A percentile compares a stretch with the other conserved stretches of the same genome.
Evolutionary conservation across 2,329 filamentous ascomycete genomes (phyloP).

Genomic region (Alternaria consortialis): DNA sequence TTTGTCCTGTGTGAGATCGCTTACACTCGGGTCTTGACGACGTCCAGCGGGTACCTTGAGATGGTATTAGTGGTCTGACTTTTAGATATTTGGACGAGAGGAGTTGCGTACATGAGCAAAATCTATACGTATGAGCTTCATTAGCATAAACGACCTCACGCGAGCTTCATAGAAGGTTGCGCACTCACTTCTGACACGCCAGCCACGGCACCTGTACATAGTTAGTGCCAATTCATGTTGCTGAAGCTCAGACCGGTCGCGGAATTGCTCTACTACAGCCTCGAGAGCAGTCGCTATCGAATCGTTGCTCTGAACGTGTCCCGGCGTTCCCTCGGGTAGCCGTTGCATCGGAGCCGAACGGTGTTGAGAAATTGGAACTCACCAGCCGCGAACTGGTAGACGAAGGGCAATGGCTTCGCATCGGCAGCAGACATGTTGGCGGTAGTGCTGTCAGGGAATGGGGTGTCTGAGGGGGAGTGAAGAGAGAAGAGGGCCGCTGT

Average conservation of each 20-base stretch:
- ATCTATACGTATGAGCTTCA: constrained; percentile 66
- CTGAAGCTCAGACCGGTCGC: not conserved
- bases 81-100: not conserved
- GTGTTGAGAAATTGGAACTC: constrained; percentile 51
- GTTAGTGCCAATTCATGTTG: constrained; percentile 40
- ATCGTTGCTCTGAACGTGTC: constrained; percentile 6
- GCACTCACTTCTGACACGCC: constrained; percentile 91
- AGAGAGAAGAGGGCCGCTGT: constrained; percentile 26
- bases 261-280: not conserved
- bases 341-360: constrained; percentile 32
- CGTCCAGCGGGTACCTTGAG: constrained; percentile 95
- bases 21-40: constrained; percentile 97
- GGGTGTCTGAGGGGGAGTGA: constrained; percentile 13
- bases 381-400: constrained; percentile 96
- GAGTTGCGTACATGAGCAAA: constrained; percentile 74
- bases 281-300: not conserved
- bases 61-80: constrained; percentile 4
- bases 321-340: constrained; percentile 11
- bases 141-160: constrained; percentile 37
- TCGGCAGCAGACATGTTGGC: constrained; percentile 59
- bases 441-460: constrained; percentile 21
- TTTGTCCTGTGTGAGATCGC: constrained; percentile 40
- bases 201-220: constrained; percentile 78
- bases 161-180: constrained; percentile 16
- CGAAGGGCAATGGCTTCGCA: constrained; percentile 81